Percentiles rank a stretch among this genome's conserved stretches.
These are phyloP conservation scores for Melampsora larici-populina DNA, from an alignment of 1,284 basidiomycete species.

Conservation along the genomic window DNA sequence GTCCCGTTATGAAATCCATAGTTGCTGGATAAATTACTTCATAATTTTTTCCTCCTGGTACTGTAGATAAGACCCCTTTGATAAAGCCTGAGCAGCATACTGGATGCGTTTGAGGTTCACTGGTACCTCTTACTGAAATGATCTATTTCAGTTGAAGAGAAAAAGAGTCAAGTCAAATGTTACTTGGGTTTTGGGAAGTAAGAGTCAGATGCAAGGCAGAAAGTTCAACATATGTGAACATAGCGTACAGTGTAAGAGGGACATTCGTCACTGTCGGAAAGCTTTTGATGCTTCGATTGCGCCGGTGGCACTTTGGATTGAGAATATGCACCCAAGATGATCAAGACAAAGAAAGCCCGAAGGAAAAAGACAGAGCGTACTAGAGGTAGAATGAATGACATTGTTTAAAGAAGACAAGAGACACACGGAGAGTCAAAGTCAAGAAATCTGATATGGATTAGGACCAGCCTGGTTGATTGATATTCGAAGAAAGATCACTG, in stretches of 20 bases:
- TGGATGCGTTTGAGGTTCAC: neutral
- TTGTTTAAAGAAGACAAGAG: no score
- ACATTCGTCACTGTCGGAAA: no score
- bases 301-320: no score
- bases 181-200: neutral
- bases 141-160: neutral
- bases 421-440: no score
- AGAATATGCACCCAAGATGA: no score
- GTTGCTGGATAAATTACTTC: constrained; percentile 2
- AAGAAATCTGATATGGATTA: no score
- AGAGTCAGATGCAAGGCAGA: neutral
- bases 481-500: no score
- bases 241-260: neutral
- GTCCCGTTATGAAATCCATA: neutral
- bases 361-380: no score
- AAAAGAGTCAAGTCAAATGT: neutral
- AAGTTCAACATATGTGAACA: neutral
- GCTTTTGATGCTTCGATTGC: no score
- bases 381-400: no score
- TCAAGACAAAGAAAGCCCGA: no score
- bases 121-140: neutral
- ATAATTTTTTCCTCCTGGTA: constrained; percentile 1
- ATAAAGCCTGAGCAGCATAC: neutral
- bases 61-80: neutral
- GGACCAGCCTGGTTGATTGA: no score